A percentile compares a stretch with the other conserved stretches of the same genome.
Evolutionary conservation across 768 basidiomycete species (phyloP).

Genomic region (Russula abietina): DNA sequence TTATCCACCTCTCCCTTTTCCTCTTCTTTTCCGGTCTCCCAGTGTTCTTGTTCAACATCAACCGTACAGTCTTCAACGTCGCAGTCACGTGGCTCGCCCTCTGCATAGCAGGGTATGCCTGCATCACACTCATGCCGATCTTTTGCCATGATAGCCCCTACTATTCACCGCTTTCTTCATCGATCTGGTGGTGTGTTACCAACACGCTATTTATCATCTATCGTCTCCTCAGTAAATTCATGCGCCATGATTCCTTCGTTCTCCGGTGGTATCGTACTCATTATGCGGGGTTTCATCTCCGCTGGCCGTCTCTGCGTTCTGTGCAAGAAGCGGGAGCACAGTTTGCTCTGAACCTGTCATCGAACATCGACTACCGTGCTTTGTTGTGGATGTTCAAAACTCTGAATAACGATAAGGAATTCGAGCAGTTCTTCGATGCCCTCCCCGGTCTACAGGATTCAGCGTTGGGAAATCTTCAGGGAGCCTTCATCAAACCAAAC

Average conservation of each 20-base stretch:
- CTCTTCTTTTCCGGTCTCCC: conserved; percentile 48
- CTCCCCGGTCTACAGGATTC: not conserved
- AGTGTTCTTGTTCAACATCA: conserved; percentile 37
- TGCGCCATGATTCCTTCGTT: not conserved
- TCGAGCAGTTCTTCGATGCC: conserved; percentile 4
- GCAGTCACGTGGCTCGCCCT: not conserved
- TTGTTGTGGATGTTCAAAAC: conserved; percentile 2
- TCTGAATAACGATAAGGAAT: not conserved
- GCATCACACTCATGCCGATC: not conserved
- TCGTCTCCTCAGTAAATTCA: not conserved
- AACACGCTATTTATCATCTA: not conserved
- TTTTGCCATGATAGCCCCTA: not conserved
- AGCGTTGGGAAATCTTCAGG: not conserved
- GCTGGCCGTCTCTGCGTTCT: not conserved
- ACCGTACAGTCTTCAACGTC: conserved; percentile 9
- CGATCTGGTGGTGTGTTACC: not conserved
- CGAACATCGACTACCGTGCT: not conserved
- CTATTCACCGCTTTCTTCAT: not conserved
- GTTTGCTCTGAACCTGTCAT: not conserved
- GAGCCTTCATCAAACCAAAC: not conserved
- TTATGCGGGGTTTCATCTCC: not conserved
- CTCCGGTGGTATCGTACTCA: not conserved
- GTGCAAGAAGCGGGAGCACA: not conserved
- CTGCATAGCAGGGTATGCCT: not conserved
- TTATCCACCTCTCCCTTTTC: conserved; percentile 45